A percentile compares a stretch with the other conserved stretches of the same genome.
phyloP scores from a whole-genome alignment of 352 stramenopile species.

The Globisporangium alternatum region DNA sequence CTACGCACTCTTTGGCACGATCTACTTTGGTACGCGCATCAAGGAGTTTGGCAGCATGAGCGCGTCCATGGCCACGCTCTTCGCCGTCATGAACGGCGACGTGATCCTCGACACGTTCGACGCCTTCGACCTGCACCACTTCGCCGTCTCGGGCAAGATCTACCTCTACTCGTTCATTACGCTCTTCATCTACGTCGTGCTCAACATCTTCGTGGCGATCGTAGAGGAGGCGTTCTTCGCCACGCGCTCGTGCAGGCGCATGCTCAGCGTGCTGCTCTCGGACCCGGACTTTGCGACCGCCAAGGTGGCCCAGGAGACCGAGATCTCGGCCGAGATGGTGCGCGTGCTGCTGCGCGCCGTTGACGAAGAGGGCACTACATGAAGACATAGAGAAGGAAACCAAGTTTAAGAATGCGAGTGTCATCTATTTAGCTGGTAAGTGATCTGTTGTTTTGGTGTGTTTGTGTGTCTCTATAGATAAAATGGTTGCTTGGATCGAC shows the following conservation, averaged over 20 bases:
- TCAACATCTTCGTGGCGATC: slow-evolving; percentile 92
- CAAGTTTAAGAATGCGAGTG: background rate
- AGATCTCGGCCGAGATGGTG: slow-evolving; percentile 60
- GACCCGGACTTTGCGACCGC: slow-evolving; percentile 38
- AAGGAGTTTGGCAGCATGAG: slow-evolving; percentile 70
- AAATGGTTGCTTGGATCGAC: background rate
- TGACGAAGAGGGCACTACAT: slow-evolving; percentile 6
- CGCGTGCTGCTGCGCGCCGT: slow-evolving; percentile 46
- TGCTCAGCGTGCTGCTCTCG: slow-evolving; percentile 57
- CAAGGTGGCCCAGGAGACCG: slow-evolving; percentile 35
- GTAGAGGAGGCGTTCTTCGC: slow-evolving; percentile 91
- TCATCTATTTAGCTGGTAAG: slow-evolving; percentile 4
- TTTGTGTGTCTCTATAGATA: slow-evolving; percentile 6
- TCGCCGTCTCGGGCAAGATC: slow-evolving; percentile 60
- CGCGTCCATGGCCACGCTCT: slow-evolving; percentile 78
- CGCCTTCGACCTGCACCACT: slow-evolving; percentile 69
- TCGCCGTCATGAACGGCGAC: slow-evolving; percentile 90
- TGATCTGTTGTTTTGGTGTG: background rate
- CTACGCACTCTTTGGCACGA: slow-evolving; percentile 86
- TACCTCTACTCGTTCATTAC: slow-evolving; percentile 89
- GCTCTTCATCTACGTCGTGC: slow-evolving; percentile 92
- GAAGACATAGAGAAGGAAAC: background rate
- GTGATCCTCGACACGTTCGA: slow-evolving; percentile 90
- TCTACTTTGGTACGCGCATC: slow-evolving; percentile 85
- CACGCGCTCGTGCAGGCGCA: slow-evolving; percentile 59